A percentile compares a stretch with the other conserved stretches of the same genome.
Evolutionary conservation across 176 grass and related monocot genomes (phyloP).

Genomic region (Melocanna baccifera): DNA sequence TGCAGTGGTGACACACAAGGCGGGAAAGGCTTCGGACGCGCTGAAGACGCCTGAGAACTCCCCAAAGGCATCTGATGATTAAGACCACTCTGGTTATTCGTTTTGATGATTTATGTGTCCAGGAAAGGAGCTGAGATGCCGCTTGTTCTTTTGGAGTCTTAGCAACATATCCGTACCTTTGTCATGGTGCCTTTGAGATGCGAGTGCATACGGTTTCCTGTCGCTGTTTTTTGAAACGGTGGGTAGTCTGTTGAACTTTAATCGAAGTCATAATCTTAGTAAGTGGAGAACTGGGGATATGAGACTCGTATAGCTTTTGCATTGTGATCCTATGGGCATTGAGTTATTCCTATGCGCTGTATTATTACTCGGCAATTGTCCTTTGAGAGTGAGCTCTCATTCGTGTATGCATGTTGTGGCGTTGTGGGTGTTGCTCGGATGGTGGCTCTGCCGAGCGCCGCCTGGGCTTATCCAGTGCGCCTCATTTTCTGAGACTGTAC

Average conservation of each 20-base stretch:
- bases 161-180: slow-evolving; percentile 4
- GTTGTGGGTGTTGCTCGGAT: no score
- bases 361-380: neutral
- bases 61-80: slow-evolving; percentile 36
- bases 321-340: neutral
- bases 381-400: no score
- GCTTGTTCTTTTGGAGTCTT: slow-evolving; percentile 14
- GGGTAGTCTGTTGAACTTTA: slow-evolving; percentile 24
- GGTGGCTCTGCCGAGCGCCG: neutral
- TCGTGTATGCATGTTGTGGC: neutral
- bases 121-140: neutral
- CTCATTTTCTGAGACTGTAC: no score
- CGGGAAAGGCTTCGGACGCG: neutral
- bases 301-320: neutral
- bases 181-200: slow-evolving; percentile 26
- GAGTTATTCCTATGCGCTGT: neutral
- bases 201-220: slow-evolving; percentile 15
- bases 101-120: neutral
- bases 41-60: slow-evolving; percentile 47
- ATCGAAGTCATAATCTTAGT: slow-evolving; percentile 32
- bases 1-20: slow-evolving; percentile 50
- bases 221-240: slow-evolving; percentile 27
- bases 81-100: neutral
- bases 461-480: no score
- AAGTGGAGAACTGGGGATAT: slow-evolving; percentile 16